Base-by-base conservation (phyloP, 2,329 filamentous ascomycete genomes). In the Penicillium sp. region DNA sequence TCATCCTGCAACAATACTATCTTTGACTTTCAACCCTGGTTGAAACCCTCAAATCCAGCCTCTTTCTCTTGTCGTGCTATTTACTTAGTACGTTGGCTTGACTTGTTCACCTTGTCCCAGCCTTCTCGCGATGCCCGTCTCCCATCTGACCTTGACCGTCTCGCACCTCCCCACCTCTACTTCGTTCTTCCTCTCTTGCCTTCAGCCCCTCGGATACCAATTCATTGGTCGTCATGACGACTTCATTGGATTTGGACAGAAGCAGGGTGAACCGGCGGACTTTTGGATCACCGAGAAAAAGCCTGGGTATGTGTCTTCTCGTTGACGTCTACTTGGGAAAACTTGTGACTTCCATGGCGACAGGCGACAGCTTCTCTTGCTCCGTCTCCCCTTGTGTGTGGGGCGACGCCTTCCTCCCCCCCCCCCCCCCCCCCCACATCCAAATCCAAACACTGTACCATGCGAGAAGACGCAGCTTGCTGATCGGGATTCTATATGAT, bases 141-240 rank as follows among this genome's bases (percentile, higher is more conserved):
- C 80, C 38, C 80, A 82, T 62, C 75, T 83, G 51, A 81, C 79
- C 51, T 73, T 84, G 52, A 82, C 80, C 34, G 89, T 95, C 63
- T 84, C 83, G 51, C 84, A 90, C 67, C 81, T 95, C 46, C 81
- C 88, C 46, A 82, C 84, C 33, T 86, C 89, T 3, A 82, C 85
- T 43, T 93, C 88, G 6, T 95, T 94, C 74, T 95, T 89, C 69
- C 80, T 90, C 24, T 80, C 86, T 53, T 78, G 89, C 55, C 77
- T 88, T 6, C 87, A 91, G 58, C 85, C 88, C 3, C 77, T 95
- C 24, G 86, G 86, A 34, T 83, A 94, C 52, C 79, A 79, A 51
- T 94, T 83, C 65, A 77, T 88, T 53, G 80, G 79, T 47, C 73
- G 79, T 49, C 75, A 78, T 63, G 79, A 80, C 44, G 75, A 80